A percentile compares a stretch with the other conserved stretches of the same genome.
Conservation (phyloP, 257 asterid genomes). For the Anisodus acutangulus region DNA sequence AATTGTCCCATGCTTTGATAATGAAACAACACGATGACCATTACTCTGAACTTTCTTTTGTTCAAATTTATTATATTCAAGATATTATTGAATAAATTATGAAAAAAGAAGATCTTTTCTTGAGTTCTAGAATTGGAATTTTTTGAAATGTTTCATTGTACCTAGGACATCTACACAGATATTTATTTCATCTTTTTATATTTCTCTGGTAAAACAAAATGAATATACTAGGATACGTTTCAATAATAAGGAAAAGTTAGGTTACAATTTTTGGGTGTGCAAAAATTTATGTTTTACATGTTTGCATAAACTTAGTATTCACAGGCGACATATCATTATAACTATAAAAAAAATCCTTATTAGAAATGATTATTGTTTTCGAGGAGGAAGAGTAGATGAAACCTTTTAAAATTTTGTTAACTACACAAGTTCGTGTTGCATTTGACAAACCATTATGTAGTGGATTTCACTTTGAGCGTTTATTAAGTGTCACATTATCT, state of each 20-base stretch:
- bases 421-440: not conserved
- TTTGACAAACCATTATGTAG: not conserved
- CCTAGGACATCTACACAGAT: not conserved
- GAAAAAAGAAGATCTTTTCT: not conserved
- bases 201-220: slow-evolving; percentile 22
- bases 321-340: too few species aligned
- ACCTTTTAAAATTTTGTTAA: too few species aligned
- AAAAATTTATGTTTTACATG: not conserved
- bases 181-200: slow-evolving; percentile 21
- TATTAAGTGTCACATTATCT: not conserved
- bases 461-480: not conserved
- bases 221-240: not conserved
- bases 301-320: not conserved
- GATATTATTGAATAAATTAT: not conserved
- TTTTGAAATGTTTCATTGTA: not conserved
- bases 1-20: slow-evolving; percentile 15
- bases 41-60: not conserved
- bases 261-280: not conserved
- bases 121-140: not conserved
- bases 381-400: not conserved
- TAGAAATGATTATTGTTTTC: too few species aligned
- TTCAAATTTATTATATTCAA: not conserved
- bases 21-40: slow-evolving; percentile 22
- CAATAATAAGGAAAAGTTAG: not conserved
- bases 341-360: too few species aligned